phyloP scores from a whole-genome alignment of 805 yeast species.

The Blastobotrys terrestris region DNA sequence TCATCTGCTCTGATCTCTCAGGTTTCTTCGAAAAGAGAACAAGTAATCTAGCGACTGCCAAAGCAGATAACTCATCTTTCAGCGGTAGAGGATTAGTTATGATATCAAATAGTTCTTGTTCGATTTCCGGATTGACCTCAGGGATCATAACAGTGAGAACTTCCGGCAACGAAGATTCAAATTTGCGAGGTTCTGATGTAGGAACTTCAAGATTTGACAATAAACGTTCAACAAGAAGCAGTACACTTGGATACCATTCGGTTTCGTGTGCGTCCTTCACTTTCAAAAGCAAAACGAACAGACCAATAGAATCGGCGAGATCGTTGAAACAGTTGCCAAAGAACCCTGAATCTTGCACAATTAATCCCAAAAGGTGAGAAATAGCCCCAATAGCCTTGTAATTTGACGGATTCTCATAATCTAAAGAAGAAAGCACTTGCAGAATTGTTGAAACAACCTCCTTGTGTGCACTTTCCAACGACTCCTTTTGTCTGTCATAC shows the following conservation, averaged over 20 bases:
- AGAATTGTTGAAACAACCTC: constrained; percentile 12
- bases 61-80: constrained; percentile 41
- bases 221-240: constrained; percentile 50
- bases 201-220: constrained; percentile 50
- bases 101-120: constrained; percentile 37
- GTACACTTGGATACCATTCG: constrained; percentile 55
- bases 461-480: constrained; percentile 10
- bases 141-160: constrained; percentile 9
- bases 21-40: constrained; percentile 47
- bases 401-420: constrained; percentile 7
- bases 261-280: constrained; percentile 7
- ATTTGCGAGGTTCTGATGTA: constrained; percentile 31
- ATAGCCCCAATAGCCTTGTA: constrained; percentile 12
- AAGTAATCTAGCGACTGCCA: constrained; percentile 49
- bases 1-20: constrained; percentile 35
- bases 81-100: constrained; percentile 39
- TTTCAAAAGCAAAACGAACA: constrained; percentile 15
- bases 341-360: constrained; percentile 19
- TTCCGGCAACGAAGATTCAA: constrained; percentile 16
- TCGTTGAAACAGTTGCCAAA: constrained; percentile 13
- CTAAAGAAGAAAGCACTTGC: constrained; percentile 10
- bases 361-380: constrained; percentile 23
- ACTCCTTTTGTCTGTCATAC: constrained; percentile 13
- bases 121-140: constrained; percentile 20
- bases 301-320: constrained; percentile 14